Evolutionary conservation across 2,329 filamentous ascomycete genomes (phyloP).

Genomic region (Fusarium redolens): DNA sequence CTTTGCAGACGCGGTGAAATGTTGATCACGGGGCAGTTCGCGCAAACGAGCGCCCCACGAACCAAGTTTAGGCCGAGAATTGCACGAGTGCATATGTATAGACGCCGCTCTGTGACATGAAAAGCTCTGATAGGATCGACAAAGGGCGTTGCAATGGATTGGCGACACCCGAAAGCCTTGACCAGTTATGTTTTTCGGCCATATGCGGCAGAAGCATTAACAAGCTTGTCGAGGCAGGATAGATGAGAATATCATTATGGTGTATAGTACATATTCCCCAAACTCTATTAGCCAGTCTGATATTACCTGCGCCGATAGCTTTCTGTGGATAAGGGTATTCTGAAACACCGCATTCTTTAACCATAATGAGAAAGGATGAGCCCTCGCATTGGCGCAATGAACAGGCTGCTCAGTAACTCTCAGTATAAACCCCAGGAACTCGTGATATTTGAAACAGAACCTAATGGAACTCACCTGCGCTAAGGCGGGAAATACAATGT

Average conservation of each 20-base stretch:
- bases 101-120: slow-evolving; percentile 12
- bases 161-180: slow-evolving; percentile 39
- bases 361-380: background rate
- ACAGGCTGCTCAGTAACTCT: slow-evolving; percentile 10
- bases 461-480: slow-evolving; percentile 10
- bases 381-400: slow-evolving; percentile 19
- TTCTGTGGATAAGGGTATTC: slow-evolving; percentile 4
- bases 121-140: slow-evolving; percentile 44
- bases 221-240: background rate
- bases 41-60: slow-evolving; percentile 13
- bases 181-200: slow-evolving; percentile 27
- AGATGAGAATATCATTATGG: background rate
- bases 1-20: slow-evolving; percentile 6
- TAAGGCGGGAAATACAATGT: slow-evolving; percentile 34
- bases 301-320: background rate
- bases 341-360: background rate
- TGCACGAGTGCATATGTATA: slow-evolving; percentile 17
- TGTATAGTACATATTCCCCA: background rate
- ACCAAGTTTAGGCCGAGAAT: slow-evolving; percentile 32
- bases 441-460: slow-evolving; percentile 1
- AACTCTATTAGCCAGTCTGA: background rate
- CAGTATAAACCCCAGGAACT: slow-evolving; percentile 1
- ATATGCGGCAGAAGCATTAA: slow-evolving; percentile 1
- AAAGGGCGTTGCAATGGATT: slow-evolving; percentile 20
- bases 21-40: slow-evolving; percentile 27